Evolutionary conservation across 2,329 filamentous ascomycete species (phyloP), one percentile per base, ranked within the genome.

Genomic region (Neodidymelliopsis sp.): DNA sequence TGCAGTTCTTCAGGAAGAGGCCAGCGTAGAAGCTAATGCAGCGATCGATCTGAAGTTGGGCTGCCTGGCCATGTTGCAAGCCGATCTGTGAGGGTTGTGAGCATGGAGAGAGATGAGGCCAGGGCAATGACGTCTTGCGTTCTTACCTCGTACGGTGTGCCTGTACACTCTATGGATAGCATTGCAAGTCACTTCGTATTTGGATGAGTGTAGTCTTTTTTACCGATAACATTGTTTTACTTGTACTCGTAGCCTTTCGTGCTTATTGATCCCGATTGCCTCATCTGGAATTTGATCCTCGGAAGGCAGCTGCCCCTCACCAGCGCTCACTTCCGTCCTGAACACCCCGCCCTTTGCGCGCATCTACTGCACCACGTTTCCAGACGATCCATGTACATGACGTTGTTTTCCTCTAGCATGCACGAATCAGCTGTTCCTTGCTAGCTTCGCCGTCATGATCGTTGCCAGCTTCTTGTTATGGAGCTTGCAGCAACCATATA

Each of bases 1-100:
- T 75, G 35, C 76, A 75, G n/a, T 75, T 78, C 24, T 75, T 58
- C 18, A 72, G 48, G 65, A 82, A 82, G 33, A 81, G 73, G 2
- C 54, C 53, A 1, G 72, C 68, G 59, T 82, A 82, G 67, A 82
- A 78, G 33, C 53, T 54, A 36, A 82, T 76, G 43, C 74, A 73
- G 46, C 74, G 66, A 4, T 47, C 45, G 30, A 82, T 76, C 25
- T 79, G 72, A 0, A 56, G 13, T 6, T 57, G 62, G 1, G 79
- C 74, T 9, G 66, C 54, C 4, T 53, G 53, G 36, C 80, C 80
- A 60, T 82, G 80, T 28, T 74, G 66, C 30, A 74, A 46, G 38
- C 80, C 80, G 34, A 82, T 81, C 79, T 82, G 18, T 11, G 2
- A 11, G 10, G 8, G 1, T 2, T 20, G 19, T 37, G 5, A 41